Conservation (phyloP, 331 rosid species). For the Malus hybrid region DNA sequence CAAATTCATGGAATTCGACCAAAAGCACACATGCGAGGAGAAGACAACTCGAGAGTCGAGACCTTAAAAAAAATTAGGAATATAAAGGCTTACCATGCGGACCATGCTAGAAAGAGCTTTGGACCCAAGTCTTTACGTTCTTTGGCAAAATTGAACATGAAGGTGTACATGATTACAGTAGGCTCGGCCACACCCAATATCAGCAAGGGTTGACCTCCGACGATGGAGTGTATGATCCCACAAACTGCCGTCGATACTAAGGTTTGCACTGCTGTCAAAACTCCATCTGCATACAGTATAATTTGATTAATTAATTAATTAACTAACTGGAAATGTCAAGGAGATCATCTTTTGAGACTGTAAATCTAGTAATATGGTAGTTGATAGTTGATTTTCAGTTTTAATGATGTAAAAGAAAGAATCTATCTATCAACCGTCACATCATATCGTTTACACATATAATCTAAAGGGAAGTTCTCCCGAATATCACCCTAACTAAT, state of each 20-base stretch:
- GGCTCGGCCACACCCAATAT: slow-evolving; percentile 98
- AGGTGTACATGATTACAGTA: slow-evolving; percentile 95
- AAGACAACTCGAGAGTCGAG: too few species aligned
- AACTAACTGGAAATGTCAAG: background rate
- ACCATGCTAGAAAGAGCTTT: slow-evolving; percentile 83
- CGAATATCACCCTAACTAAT: too few species aligned
- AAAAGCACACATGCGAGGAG: background rate
- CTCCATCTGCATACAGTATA: slow-evolving; percentile 53
- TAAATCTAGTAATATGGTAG: too few species aligned
- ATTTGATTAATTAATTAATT: background rate
- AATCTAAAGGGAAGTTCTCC: too few species aligned
- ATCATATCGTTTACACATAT: too few species aligned
- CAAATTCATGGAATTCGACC: background rate
- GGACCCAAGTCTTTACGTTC: slow-evolving; percentile 75
- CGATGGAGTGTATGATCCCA: slow-evolving; percentile 83
- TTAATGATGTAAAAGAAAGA: too few species aligned
- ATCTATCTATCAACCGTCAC: too few species aligned
- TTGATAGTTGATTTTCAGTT: too few species aligned
- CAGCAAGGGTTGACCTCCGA: slow-evolving; percentile 95
- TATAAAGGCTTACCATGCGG: slow-evolving; percentile 56
- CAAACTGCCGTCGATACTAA: slow-evolving; percentile 82
- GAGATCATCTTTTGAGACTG: too few species aligned
- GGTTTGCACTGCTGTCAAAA: slow-evolving; percentile 94
- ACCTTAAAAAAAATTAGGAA: background rate
- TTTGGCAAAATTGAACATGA: slow-evolving; percentile 92